These are phyloP conservation scores for Barbarea vulgaris DNA, from an alignment of 345 rosid genomes.

Conservation along the genomic window DNA sequence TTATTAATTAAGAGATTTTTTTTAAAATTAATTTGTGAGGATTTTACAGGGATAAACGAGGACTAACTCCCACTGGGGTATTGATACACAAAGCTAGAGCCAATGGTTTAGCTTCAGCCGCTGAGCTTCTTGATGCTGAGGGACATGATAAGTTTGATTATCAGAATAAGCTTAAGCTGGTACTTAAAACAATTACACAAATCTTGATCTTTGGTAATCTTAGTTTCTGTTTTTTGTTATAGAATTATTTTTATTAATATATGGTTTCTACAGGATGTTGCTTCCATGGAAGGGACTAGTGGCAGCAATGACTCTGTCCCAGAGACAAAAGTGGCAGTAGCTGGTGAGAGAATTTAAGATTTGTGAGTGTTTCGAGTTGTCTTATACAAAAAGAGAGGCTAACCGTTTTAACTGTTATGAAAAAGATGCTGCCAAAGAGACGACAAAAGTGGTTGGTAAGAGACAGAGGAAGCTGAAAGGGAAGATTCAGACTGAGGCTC, in stretches of 20 bases:
- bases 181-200: too few relatives aligned
- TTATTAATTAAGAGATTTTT: not conserved
- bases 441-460: not conserved
- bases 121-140: too few relatives aligned
- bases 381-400: not conserved
- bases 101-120: too few relatives aligned
- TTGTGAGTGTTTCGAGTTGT: not conserved
- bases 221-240: too few relatives aligned
- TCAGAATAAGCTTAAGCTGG: too few relatives aligned
- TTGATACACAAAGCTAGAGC: too few relatives aligned
- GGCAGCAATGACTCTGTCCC: not conserved
- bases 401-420: not conserved
- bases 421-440: not conserved
- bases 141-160: too few relatives aligned
- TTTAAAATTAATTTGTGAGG: not conserved
- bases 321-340: not conserved
- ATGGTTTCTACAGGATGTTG: not conserved
- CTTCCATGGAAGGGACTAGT: not conserved
- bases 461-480: not conserved
- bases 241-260: too few relatives aligned
- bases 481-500: slow-evolving; percentile 38
- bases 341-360: not conserved
- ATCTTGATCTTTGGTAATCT: not conserved
- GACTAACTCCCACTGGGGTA: not conserved
- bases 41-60: not conserved